Base-by-base conservation (phyloP, 2,329 filamentous ascomycete species). In the Cyphellophora attinorum region DNA sequence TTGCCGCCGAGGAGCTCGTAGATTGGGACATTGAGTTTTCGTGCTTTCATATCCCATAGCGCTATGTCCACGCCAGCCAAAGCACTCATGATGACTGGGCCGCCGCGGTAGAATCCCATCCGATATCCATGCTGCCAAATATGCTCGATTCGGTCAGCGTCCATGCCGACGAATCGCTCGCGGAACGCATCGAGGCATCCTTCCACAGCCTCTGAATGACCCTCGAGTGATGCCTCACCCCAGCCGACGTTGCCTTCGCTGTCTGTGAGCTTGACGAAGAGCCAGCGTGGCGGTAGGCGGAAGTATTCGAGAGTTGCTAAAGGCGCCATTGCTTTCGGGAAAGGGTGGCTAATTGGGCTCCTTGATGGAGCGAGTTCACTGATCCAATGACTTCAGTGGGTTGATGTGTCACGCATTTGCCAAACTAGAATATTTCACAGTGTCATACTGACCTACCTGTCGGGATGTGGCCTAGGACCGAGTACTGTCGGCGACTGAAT, bases 231-330 rank as follows among this genome's bases (percentile, higher is more conserved):
- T 0, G 76, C 79, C 53, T 85, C 81, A 12, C 81, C 81, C 81
- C 81, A 85, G 5, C 81, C 81, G 33, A 67, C 61, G 19, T 72
- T 65, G 3, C 73, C 79, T 2, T 67, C 65, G 19, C 76, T 72
- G 50, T 85, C 80, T 2, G 72, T 76, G 42, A 86, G 71, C 54
- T 85, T 86, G 45, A 85, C 81, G 45, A 85, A 84, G 2, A 86
- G 65, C 81, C 81, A 86, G 27, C 81, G 67, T 11, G 81, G 81
- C 29, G 78, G 76, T 6, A 85, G 75, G 12, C 81, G 72, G 53
- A 85, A 85, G 51, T 85, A 83, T 47, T 84, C 79, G 28, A 85
- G n/a, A n/a, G n/a, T n/a, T n/a, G n/a, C n/a, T n/a, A n/a, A n/a
- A n/a, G n/a, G n/a, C n/a, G n/a, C n/a, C n/a, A n/a, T n/a, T n/a